Evolutionary conservation across 805 yeast genomes (phyloP).

Genomic region (Candida piceae): DNA sequence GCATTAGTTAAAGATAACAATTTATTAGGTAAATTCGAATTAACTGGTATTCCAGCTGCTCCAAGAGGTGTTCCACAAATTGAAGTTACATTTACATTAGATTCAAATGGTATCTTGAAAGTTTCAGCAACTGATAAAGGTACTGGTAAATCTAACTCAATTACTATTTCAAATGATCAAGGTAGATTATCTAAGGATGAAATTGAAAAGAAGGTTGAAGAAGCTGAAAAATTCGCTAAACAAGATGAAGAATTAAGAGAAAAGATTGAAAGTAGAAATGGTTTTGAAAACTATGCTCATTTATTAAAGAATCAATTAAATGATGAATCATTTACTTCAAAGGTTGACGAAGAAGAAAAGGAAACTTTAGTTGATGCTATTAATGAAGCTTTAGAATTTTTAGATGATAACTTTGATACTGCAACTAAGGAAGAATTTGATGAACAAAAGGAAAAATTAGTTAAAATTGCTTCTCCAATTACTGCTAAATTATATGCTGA

Average conservation of each 20-base stretch:
- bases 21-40: constrained; percentile 67
- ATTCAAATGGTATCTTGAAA: constrained; percentile 70
- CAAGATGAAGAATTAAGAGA: constrained; percentile 81
- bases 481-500: constrained; percentile 75
- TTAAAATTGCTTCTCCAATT: constrained; percentile 84
- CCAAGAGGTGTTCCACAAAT: constrained; percentile 81
- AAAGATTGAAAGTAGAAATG: constrained; percentile 84
- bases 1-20: constrained; percentile 74
- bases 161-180: constrained; percentile 42
- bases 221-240: constrained; percentile 91
- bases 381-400: constrained; percentile 59
- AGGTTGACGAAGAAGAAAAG: constrained; percentile 85
- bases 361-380: constrained; percentile 84
- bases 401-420: constrained; percentile 75
- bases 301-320: constrained; percentile 61
- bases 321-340: constrained; percentile 41
- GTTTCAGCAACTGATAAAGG: constrained; percentile 56
- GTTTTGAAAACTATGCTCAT: constrained; percentile 84
- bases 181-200: constrained; percentile 74
- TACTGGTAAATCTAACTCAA: constrained; percentile 48
- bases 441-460: constrained; percentile 81
- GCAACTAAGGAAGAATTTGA: constrained; percentile 92
- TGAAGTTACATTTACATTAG: constrained; percentile 70
- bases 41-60: constrained; percentile 67
- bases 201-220: constrained; percentile 95